Evolutionary conservation across 2,329 filamentous ascomycete species (phyloP), one percentile per base, ranked within the genome.

Genomic region (Colletotrichum truncatum): DNA sequence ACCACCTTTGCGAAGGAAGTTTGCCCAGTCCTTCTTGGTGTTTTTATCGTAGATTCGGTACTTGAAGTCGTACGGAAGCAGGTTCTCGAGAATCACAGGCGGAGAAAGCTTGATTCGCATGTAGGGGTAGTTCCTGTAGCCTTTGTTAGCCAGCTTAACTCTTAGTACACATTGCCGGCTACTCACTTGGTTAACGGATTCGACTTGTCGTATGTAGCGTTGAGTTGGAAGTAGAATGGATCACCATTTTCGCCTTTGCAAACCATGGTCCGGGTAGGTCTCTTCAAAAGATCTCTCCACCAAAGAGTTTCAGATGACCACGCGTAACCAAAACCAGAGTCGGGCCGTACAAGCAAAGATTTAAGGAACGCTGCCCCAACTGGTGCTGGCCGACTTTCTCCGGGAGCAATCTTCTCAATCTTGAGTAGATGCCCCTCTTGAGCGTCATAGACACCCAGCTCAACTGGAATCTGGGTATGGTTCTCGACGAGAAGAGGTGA

Each of bases 1-100:
- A 12, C 97, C 97, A 25, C 97, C 96, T 78, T 98, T 98, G 62
- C 96, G 89, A 48, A 99, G 82, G 80, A 99, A 99, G 76, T 99
- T 99, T 4, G 93, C 97, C 96, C 96, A 99, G 76, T 99, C 96
- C 76, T 97, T 97, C 83, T 95, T 97, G 0, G 94, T 98, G 76
- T 97, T 97, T 81, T 97, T 98, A 82, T 99, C 96, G 74, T 98
- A 99, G 59, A 99, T 98, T 59, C 95, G 90, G 77, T 99, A 99
- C 78, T 99, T 98, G 88, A 99, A 99, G 78, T 99, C 96, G 74
- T 96, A 98, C 0, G 96, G 96, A 36, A 99, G 81, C 43, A 99
- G 82, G 70, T 99, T 99, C 77, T 99, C 95, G 4, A 99, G 86
- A 52, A 97, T 95, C 12, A 99, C 89, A 0, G 97, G 96, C 1